These are phyloP conservation scores for Microdochium nivale DNA, from an alignment of 2,329 filamentous ascomycete genomes.

Conservation along the genomic window DNA sequence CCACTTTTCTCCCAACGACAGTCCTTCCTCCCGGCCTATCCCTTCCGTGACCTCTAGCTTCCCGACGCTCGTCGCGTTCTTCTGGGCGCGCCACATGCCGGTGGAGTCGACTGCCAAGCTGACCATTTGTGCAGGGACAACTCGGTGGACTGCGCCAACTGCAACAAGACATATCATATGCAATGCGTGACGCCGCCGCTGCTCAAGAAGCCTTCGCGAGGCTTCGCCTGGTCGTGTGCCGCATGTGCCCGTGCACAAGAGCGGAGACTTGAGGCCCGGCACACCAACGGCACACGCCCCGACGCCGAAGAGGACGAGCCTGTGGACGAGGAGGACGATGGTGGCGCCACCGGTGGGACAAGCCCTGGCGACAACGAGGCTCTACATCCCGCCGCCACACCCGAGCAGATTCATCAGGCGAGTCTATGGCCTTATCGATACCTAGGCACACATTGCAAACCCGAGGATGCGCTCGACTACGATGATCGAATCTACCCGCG, in stretches of 20 bases:
- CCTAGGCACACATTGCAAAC: conserved; percentile 87
- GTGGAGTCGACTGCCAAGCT: conserved; percentile 6
- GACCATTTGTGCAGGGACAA: conserved; percentile 55
- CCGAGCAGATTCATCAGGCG: conserved; percentile 84
- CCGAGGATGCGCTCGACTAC: conserved; percentile 92
- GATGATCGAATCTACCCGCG: conserved; percentile 96
- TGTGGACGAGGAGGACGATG: conserved; percentile 65
- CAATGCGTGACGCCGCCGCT: conserved; percentile 88
- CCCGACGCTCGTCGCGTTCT: background rate
- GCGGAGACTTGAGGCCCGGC: conserved; percentile 79
- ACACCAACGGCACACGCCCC: conserved; percentile 66
- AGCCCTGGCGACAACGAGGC: conserved; percentile 55
- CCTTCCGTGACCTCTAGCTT: background rate
- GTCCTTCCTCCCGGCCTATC: background rate
- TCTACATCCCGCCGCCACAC: conserved; percentile 52
- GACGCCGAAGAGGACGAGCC: conserved; percentile 57
- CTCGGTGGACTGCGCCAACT: conserved; percentile 95
- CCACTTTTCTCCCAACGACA: conserved; percentile 2
- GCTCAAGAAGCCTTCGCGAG: conserved; percentile 90
- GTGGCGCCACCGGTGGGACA: conserved; percentile 48
- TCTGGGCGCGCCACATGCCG: background rate
- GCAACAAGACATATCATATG: conserved; percentile 95
- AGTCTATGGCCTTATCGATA: conserved; percentile 96
- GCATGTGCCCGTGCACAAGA: conserved; percentile 95
- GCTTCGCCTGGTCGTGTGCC: conserved; percentile 96